Base-by-base conservation (phyloP, 2,329 filamentous ascomycete genomes). In the Penicillium psychrosexuale region DNA sequence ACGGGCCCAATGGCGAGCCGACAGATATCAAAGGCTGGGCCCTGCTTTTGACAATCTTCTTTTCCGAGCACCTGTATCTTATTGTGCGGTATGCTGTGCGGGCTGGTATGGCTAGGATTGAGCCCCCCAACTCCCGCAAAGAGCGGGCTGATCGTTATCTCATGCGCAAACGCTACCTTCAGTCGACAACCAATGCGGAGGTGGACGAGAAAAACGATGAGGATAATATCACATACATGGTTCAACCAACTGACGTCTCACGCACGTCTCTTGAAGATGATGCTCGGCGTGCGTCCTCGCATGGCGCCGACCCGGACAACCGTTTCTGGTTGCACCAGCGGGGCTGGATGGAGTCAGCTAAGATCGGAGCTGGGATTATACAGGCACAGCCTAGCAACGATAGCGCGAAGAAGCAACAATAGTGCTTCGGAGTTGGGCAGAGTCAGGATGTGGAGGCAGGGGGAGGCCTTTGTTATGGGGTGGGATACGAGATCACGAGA, bases 41-140 rank as follows among this genome's bases (percentile, higher is more conserved):
- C 0, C 78, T 97, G 3, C 81, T 99, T 5, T 78, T 96, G 17
- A 84, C 86, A 19, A 87, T 99, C 53, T 83, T 97, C 64, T 83
- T 95, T 63, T 86, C 90, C 0, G 94, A 99, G 70, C 93, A 99
- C 69, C 76, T 92, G 15, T 97, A 96, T 71, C 83, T 99, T n/a
- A 78, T 86, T 2, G 82, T 90, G 2, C 87, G 92, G 65, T 81
- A 87, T 58, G 82, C 80, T 0, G 88, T 97, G 5, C 84, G 87
- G 38, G 82, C 85, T 50, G 85, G 86, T 4, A 83, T 99, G 64
- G 80, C 79, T 56, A 94, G 91, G 71, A 77, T 97, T 50, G 92
- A 97, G 66, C 92, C 88, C 44, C 90, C 90, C 0, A 92, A 91
- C 1, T 79, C 92, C 53, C 90, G 95, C 66, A 91, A 91, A 72